Conservation (phyloP, 2,329 filamentous ascomycete species). For the Cladosporium sp. region DNA sequence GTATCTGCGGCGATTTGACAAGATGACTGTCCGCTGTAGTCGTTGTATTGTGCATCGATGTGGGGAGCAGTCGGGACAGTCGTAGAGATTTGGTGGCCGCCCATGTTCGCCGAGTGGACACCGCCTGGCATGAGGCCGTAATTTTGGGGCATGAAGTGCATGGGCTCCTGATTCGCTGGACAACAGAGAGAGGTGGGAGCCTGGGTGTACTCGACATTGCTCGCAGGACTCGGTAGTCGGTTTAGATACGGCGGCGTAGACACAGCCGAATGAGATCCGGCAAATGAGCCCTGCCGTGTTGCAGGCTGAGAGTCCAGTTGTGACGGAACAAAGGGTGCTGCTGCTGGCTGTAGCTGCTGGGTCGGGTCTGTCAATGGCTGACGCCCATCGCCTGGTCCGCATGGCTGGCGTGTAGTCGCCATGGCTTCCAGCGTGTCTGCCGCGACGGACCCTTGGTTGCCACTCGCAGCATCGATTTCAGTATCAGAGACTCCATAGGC, state of each 20-base stretch:
- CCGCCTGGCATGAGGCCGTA: not conserved
- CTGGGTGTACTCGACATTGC: not conserved
- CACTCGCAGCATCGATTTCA: constrained; percentile 43
- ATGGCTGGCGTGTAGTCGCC: constrained; percentile 18
- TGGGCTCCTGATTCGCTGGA: not conserved
- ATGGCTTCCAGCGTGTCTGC: constrained; percentile 21
- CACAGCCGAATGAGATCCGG: not conserved
- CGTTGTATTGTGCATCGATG: not conserved
- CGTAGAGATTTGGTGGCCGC: too few species aligned
- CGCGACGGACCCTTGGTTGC: constrained; percentile 16
- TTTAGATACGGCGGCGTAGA: not conserved
- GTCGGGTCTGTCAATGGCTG: not conserved
- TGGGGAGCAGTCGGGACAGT: not conserved
- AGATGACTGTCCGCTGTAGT: constrained; percentile 28
- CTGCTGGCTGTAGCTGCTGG: constrained; percentile 6
- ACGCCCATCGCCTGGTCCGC: constrained; percentile 17
- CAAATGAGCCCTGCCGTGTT: not conserved
- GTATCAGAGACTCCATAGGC: constrained; percentile 59
- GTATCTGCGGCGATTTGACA: constrained; percentile 47
- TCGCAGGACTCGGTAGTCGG: constrained; percentile 4
- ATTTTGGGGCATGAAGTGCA: not conserved
- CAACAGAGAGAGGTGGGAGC: not conserved
- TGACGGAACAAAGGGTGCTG: not conserved
- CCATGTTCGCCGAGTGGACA: not conserved
- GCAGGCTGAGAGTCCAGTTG: not conserved